Evolutionary conservation across 2,329 filamentous ascomycete species (phyloP).

Genomic region (Biscogniauxia sp.): DNA sequence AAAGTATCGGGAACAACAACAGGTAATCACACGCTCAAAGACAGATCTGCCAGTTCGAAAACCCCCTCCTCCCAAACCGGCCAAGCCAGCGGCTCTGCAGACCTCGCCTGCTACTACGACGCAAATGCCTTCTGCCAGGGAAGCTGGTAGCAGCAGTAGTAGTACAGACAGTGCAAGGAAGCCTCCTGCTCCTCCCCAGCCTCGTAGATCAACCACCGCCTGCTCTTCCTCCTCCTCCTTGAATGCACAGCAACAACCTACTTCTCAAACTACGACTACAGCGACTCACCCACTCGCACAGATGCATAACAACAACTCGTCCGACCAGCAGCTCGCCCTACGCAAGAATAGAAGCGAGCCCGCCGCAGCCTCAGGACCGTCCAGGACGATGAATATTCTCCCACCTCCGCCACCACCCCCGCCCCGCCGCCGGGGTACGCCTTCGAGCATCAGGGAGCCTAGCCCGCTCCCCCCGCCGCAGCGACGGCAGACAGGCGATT

Average conservation of each 20-base stretch:
- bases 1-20: constrained; percentile 26
- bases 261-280: constrained; percentile 16
- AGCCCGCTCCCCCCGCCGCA: constrained; percentile 8
- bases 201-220: constrained; percentile 33
- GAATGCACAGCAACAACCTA: constrained; percentile 6
- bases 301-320: constrained; percentile 37
- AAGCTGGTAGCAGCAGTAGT: not conserved
- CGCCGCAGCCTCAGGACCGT: constrained; percentile 3
- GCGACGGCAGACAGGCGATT: constrained; percentile 36
- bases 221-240: not conserved
- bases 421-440: constrained; percentile 44
- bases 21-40: constrained; percentile 24
- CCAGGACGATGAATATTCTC: constrained; percentile 4
- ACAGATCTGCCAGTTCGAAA: constrained; percentile 32
- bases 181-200: constrained; percentile 35
- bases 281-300: constrained; percentile 37
- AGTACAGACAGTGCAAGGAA: constrained; percentile 9
- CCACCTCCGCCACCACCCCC: constrained; percentile 43
- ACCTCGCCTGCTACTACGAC: constrained; percentile 32
- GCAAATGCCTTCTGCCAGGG: constrained; percentile 15
- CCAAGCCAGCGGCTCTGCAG: constrained; percentile 56
- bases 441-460: constrained; percentile 31
- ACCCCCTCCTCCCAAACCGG: constrained; percentile 52
- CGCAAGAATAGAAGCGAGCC: constrained; percentile 11
- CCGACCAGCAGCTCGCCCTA: constrained; percentile 6